Evolutionary conservation across 192 early-diverging fungal species (phyloP).

Genomic region (Coemansia sp.): DNA sequence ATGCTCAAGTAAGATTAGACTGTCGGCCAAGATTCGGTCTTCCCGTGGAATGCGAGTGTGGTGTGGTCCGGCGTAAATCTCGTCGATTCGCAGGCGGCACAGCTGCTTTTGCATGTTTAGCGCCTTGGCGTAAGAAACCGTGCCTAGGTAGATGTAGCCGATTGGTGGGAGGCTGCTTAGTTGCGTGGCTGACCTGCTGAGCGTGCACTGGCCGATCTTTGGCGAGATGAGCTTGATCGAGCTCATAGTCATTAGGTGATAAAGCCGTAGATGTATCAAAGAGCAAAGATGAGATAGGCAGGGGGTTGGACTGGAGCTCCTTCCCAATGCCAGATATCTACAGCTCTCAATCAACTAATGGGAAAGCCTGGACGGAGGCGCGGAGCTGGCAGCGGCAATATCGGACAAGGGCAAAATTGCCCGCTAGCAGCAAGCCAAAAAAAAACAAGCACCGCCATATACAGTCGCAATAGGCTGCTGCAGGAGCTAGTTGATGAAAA

Average conservation of each 20-base stretch:
- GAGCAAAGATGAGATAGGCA: background rate
- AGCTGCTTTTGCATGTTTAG: slow-evolving; percentile 63
- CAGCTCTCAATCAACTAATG: background rate
- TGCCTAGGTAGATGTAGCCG: slow-evolving; percentile 51
- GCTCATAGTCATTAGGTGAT: background rate
- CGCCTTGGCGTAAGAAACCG: slow-evolving; percentile 58
- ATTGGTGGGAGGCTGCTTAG: slow-evolving; percentile 31
- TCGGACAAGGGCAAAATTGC: background rate
- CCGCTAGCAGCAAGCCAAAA: background rate
- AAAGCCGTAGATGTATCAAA: background rate
- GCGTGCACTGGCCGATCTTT: slow-evolving; percentile 20
- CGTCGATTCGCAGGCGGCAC: slow-evolving; percentile 55
- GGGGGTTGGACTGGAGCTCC: background rate
- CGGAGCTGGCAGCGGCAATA: slow-evolving; percentile 1
- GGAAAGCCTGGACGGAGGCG: slow-evolving; percentile 1
- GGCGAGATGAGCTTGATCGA: slow-evolving; percentile 10
- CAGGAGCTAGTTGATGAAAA: background rate
- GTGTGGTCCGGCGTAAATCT: slow-evolving; percentile 18
- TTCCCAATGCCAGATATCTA: background rate
- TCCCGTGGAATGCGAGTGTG: background rate
- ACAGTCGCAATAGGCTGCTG: background rate
- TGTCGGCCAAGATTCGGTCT: slow-evolving; percentile 29
- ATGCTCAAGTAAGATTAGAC: slow-evolving; percentile 77
- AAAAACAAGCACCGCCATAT: background rate
- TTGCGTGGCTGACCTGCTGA: slow-evolving; percentile 27